phyloP scores from a whole-genome alignment of 2,329 filamentous ascomycete species.

The Trichoderma cornu-damae region DNA sequence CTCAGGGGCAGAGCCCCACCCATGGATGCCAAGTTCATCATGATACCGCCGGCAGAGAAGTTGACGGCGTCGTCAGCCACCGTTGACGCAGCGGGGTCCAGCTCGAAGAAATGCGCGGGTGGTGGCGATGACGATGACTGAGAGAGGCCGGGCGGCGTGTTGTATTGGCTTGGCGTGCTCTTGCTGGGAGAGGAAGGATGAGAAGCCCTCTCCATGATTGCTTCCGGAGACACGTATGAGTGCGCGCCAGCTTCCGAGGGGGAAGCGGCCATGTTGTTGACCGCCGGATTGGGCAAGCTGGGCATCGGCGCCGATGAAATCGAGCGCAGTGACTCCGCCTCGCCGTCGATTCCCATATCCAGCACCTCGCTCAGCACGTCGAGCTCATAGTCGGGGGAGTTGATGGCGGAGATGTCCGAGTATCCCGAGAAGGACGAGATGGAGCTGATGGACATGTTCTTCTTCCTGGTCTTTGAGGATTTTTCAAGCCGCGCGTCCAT shows the following conservation, averaged over 20 bases:
- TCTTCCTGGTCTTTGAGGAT: constrained; percentile 52
- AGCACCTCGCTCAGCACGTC: constrained; percentile 46
- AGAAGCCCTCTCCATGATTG: constrained; percentile 37
- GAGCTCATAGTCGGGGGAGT: constrained; percentile 49
- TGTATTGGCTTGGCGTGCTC: constrained; percentile 48
- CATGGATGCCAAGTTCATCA: constrained; percentile 32
- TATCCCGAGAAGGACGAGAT: constrained; percentile 51
- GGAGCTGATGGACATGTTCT: constrained; percentile 46
- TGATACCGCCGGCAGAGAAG: constrained; percentile 30
- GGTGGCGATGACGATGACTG: constrained; percentile 56
- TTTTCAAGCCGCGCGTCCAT: constrained; percentile 54
- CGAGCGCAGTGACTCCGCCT: constrained; percentile 29
- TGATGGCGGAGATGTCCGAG: constrained; percentile 51
- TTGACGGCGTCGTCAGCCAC: constrained; percentile 30
- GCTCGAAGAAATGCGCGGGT: constrained; percentile 44
- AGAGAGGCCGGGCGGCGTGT: constrained; percentile 57
- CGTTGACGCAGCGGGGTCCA: constrained; percentile 37
- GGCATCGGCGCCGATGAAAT: constrained; percentile 46
- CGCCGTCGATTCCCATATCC: constrained; percentile 36
- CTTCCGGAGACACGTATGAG: constrained; percentile 45
- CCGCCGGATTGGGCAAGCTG: constrained; percentile 24
- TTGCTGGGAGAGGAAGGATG: constrained; percentile 46
- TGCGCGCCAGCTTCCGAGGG: constrained; percentile 37
- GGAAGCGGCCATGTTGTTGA: constrained; percentile 35
- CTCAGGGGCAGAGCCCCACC: constrained; percentile 31